phyloP scores from a whole-genome alignment of 2,329 filamentous ascomycete species.

The Alternaria triticina region DNA sequence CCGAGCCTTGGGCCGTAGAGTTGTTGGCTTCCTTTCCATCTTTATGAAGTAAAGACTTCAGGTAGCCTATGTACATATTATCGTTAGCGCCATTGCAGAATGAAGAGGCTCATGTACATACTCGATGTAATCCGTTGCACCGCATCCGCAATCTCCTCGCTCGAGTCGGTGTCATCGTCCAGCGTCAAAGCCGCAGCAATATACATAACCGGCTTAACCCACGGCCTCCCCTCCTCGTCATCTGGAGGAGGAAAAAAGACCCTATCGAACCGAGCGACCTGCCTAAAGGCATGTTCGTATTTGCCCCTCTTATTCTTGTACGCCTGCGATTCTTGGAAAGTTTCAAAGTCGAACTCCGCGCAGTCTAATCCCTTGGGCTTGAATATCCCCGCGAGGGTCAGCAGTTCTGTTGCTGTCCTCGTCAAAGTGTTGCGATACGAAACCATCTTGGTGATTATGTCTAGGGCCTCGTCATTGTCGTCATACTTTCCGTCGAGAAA shows the following conservation, averaged over 20 bases:
- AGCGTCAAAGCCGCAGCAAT: not conserved
- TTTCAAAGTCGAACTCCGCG: not conserved
- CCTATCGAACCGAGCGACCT: not conserved
- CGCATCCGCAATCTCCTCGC: not conserved
- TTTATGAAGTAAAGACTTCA: not conserved
- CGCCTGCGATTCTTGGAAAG: not conserved
- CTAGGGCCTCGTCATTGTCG: accelerated
- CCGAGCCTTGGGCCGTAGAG: not conserved
- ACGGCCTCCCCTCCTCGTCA: not conserved
- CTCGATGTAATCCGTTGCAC: not conserved
- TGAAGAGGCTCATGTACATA: not conserved
- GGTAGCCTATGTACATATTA: not conserved
- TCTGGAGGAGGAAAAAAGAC: not conserved
- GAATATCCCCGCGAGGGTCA: not conserved
- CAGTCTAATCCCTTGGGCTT: not conserved
- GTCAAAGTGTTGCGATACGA: not conserved
- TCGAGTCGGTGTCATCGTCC: not conserved
- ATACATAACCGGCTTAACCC: not conserved
- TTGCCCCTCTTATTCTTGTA: not conserved
- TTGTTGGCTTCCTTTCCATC: not conserved
- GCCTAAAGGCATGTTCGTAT: not conserved
- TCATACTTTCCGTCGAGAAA: not conserved
- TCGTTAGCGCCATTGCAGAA: not conserved
- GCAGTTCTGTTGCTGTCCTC: not conserved
- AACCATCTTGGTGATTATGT: not conserved